These are phyloP conservation scores for Triangularia verruculosa DNA, from an alignment of 2,329 filamentous ascomycete species.

Conservation along the genomic window DNA sequence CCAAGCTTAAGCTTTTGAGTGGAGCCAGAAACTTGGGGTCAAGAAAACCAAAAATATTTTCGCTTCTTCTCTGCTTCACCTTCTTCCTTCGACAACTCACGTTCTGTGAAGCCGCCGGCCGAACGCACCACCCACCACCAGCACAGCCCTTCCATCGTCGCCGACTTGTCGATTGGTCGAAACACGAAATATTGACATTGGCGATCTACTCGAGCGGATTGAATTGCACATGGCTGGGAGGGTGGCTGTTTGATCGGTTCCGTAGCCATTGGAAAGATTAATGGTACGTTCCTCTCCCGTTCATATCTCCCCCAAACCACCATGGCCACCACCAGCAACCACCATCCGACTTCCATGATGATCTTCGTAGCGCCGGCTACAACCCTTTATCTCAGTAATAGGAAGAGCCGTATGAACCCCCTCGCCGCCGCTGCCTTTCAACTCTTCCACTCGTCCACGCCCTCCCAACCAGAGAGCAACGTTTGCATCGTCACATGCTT, in stretches of 20 bases:
- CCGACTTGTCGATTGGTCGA: not conserved
- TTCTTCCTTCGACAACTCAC: not conserved
- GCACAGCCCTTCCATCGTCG: not conserved
- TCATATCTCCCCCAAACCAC: not conserved
- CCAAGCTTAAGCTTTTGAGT: not conserved
- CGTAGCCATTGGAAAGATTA: not conserved
- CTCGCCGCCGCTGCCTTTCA: conserved; percentile 14
- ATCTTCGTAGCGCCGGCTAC: conserved; percentile 34
- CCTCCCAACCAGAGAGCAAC: conserved; percentile 21
- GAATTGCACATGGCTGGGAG: not conserved
- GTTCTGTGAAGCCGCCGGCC: not conserved
- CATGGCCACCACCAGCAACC: not conserved
- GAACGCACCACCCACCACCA: not conserved
- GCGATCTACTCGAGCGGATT: not conserved
- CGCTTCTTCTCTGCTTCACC: not conserved
- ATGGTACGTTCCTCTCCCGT: not conserved
- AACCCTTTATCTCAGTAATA: conserved; percentile 35
- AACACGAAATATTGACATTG: not conserved
- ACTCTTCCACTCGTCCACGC: conserved; percentile 16
- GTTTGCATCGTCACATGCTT: conserved; percentile 38
- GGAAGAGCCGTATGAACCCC: conserved; percentile 44
- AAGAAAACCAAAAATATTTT: conserved; percentile 1
- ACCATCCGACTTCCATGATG: conserved; percentile 33
- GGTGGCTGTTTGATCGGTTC: not conserved
- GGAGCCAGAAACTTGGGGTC: not conserved